Evolutionary conservation across 768 basidiomycete genomes (phyloP).

Genomic region (Rhizopogon vesiculosus): DNA sequence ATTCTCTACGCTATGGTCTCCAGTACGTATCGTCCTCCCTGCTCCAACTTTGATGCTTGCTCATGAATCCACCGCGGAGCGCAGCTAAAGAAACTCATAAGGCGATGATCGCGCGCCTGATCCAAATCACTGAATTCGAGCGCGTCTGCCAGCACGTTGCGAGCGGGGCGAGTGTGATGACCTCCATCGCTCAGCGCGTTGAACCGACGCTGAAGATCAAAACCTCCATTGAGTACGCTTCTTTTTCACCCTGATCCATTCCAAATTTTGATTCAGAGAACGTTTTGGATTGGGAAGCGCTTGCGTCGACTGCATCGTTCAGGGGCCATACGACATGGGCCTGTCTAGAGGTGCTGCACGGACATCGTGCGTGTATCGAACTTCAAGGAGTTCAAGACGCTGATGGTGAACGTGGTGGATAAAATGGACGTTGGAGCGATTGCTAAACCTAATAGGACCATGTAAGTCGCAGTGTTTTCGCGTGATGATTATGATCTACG

Average conservation of each 20-base stretch:
- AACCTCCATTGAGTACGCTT: neutral
- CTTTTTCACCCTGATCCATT: no score
- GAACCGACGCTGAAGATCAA: neutral
- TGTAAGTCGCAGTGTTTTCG: neutral
- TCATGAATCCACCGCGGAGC: neutral
- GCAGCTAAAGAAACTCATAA: neutral
- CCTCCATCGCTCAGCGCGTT: neutral
- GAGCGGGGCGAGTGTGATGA: neutral
- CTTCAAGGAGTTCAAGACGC: slow-evolving; percentile 3
- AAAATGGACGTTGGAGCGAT: neutral
- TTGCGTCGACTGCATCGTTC: slow-evolving; percentile 10
- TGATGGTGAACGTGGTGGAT: neutral
- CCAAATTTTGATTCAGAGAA: neutral
- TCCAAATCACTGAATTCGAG: neutral
- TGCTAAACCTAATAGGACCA: neutral
- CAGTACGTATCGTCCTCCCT: neutral
- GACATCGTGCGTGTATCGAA: slow-evolving; percentile 17
- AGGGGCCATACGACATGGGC: neutral
- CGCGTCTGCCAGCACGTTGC: neutral
- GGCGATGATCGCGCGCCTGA: neutral
- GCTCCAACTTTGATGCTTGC: neutral
- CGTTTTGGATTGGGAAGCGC: slow-evolving; percentile 9
- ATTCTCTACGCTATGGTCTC: neutral
- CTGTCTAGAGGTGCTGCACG: slow-evolving; percentile 11
- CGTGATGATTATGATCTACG: no score